Base-by-base conservation (phyloP, 192 early-diverging fungal species). In the Neocallimastix lanati region DNA sequence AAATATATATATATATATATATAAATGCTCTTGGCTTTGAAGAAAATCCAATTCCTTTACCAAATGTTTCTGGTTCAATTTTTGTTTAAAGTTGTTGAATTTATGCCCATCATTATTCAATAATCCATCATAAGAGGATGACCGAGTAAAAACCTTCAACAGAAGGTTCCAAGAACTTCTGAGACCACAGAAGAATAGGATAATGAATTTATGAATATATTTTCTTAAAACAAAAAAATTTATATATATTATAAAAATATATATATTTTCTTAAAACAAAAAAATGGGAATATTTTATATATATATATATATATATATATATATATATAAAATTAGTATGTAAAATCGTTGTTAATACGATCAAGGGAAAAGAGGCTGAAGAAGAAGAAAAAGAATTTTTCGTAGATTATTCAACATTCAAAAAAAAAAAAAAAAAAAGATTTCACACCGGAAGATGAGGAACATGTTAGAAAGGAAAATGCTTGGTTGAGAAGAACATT, bases 151-250 rank as follows among this genome's bases (percentile, higher is more conserved):
- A 86, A 33, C 78, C 82, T 16, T 83, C 84, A 28, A 80, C 81
- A 28, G 86, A 92, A 82, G 79, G 86, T n/a, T 86, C 28, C 85
- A 83, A n/a, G 38, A 84, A 83, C 90, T 1, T 87, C 91, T 12
- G 92, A 90, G 78, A 90, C 93, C 78, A 94, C 96, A 85, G 93
- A 91, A 38, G 95, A 95, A 40, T 94, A 93, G 90, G 95, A 97
- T 84, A 86, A 88, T 37, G 93, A 97, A 78, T 97, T 95, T 78
- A 96, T 93, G 38, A 92, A 91, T 29, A 91, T 97, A 35, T 35
- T 35, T 35, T 35, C 12, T 35, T 35, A 7, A 3, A 35, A 35
- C 4, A 35, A n/a, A n/a, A n/a, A n/a, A n/a, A n/a, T n/a, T n/a
- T n/a, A n/a, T n/a, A n/a, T n/a, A n/a, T n/a, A n/a, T n/a, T n/a